Percentiles rank a stretch among this genome's conserved stretches.
phyloP scores from a whole-genome alignment of 768 basidiomycete genomes.

The Lentinula lateritia region DNA sequence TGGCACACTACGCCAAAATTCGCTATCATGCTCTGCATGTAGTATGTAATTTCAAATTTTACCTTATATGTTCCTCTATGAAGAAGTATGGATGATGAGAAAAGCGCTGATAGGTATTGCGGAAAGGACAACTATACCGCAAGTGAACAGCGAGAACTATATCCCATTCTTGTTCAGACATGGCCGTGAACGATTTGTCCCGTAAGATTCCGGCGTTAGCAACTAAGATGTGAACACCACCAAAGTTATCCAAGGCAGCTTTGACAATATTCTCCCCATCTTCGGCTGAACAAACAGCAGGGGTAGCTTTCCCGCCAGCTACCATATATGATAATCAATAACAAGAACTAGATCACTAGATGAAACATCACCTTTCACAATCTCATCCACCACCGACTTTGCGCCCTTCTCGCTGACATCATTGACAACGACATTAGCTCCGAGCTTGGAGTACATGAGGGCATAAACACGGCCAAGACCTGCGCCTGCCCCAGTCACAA shows the following conservation, averaged over 20 bases:
- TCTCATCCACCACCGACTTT: slow-evolving; percentile 79
- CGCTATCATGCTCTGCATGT: background rate
- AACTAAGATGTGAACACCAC: slow-evolving; percentile 79
- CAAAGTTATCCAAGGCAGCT: slow-evolving; percentile 80
- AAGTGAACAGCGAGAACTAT: slow-evolving; percentile 85
- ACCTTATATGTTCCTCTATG: slow-evolving; percentile 83
- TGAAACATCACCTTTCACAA: slow-evolving; percentile 56
- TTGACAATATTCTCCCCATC: slow-evolving; percentile 90
- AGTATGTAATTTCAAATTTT: background rate
- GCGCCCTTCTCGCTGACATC: slow-evolving; percentile 89
- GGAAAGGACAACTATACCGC: slow-evolving; percentile 30
- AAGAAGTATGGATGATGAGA: slow-evolving; percentile 1
- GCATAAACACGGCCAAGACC: slow-evolving; percentile 93
- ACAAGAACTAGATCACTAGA: background rate
- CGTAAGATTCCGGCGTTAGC: slow-evolving; percentile 93
- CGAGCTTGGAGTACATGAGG: slow-evolving; percentile 83
- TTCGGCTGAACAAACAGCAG: slow-evolving; percentile 84
- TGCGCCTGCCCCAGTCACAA: slow-evolving; percentile 92
- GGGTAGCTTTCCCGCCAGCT: slow-evolving; percentile 87
- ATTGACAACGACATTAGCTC: slow-evolving; percentile 96
- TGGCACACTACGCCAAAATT: slow-evolving; percentile 59
- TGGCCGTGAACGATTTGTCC: slow-evolving; percentile 86
- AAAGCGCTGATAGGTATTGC: background rate
- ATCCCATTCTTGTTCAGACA: slow-evolving; percentile 95
- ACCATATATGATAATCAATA: slow-evolving; percentile 1